A percentile compares a stretch with the other conserved stretches of the same genome.
phyloP scores from a whole-genome alignment of 169 alveolate genomes.

The Haemoproteus tartakovskyi region DNA sequence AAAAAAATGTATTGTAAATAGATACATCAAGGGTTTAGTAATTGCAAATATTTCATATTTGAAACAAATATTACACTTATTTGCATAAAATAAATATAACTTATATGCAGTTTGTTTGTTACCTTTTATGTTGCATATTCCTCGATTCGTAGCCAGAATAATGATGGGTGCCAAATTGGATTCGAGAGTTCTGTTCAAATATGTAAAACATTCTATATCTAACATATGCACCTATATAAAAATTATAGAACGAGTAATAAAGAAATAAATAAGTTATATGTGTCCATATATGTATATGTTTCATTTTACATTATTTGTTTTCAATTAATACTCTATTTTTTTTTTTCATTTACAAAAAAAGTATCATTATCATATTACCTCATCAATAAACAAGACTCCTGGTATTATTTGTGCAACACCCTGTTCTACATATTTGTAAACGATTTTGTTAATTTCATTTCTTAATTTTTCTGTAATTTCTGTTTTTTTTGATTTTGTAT shows the following conservation, averaged over 20 bases:
- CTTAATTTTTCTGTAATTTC: constrained; percentile 98
- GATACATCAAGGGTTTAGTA: too few species aligned
- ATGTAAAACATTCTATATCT: constrained; percentile 97
- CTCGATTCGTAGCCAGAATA: constrained; percentile 97
- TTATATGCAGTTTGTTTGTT: too few species aligned
- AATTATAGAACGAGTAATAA: not conserved
- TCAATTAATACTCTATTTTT: too few species aligned
- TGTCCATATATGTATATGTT: too few species aligned
- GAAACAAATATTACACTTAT: too few species aligned
- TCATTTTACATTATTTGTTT: not conserved
- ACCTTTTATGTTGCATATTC: constrained; percentile 81
- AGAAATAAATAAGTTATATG: not conserved
- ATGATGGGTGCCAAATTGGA: constrained; percentile 95
- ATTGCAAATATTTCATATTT: too few species aligned
- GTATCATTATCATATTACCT: constrained; percentile 72
- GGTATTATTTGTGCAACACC: constrained; percentile 99
- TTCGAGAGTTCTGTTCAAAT: constrained; percentile 95
- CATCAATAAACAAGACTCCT: constrained; percentile 99
- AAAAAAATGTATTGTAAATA: too few species aligned
- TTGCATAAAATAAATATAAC: too few species aligned
- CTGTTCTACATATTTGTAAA: constrained; percentile 91
- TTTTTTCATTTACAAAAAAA: not conserved
- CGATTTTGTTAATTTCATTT: constrained; percentile 95
- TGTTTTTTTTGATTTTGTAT: constrained; percentile 95
- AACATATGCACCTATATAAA: constrained; percentile 88